Conservation (phyloP, 352 stramenopile genomes). For the Pythium rhizo-oryzae region DNA sequence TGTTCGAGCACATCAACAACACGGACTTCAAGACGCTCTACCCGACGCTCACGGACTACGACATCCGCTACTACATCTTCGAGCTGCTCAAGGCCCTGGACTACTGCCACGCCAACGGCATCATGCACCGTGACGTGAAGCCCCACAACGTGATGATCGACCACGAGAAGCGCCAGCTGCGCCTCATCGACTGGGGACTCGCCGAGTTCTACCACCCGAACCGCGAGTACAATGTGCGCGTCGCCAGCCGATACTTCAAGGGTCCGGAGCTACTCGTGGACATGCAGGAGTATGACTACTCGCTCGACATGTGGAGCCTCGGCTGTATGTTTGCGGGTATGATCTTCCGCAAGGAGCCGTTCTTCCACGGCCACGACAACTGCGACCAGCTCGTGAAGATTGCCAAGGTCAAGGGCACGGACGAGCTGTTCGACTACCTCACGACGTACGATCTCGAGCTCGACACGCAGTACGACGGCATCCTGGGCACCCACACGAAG, state of each 20-base stretch:
- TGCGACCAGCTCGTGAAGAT: conserved; percentile 99
- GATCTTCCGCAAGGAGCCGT: conserved; percentile 99
- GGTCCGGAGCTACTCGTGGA: conserved; percentile 98
- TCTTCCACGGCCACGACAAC: conserved; percentile 99
- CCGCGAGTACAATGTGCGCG: conserved; percentile 99
- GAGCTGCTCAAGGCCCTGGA: conserved; percentile 96
- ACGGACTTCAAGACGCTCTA: conserved; percentile 99
- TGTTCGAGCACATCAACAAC: conserved; percentile 99
- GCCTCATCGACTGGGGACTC: conserved; percentile 99
- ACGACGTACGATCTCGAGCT: conserved; percentile 99
- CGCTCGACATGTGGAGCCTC: conserved; percentile 99
- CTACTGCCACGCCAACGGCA: conserved; percentile 99
- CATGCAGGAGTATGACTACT: conserved; percentile 99
- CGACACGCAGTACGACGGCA: conserved; percentile 98
- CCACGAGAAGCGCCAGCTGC: conserved; percentile 97
- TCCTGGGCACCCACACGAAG: conserved; percentile 96
- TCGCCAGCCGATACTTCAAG: conserved; percentile 99
- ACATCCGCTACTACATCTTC: conserved; percentile 99
- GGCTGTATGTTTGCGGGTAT: conserved; percentile 99
- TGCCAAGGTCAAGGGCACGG: conserved; percentile 97
- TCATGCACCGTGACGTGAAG: conserved; percentile 99
- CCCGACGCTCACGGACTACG: conserved; percentile 97
- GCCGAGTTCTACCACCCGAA: conserved; percentile 99
- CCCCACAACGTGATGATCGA: conserved; percentile 99
- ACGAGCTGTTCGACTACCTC: conserved; percentile 99